Evolutionary conservation across 495 filamentous ascomycete genomes (phyloP), one percentile per base, ranked within the genome.

Genomic region (Tetracladium setigerum): DNA sequence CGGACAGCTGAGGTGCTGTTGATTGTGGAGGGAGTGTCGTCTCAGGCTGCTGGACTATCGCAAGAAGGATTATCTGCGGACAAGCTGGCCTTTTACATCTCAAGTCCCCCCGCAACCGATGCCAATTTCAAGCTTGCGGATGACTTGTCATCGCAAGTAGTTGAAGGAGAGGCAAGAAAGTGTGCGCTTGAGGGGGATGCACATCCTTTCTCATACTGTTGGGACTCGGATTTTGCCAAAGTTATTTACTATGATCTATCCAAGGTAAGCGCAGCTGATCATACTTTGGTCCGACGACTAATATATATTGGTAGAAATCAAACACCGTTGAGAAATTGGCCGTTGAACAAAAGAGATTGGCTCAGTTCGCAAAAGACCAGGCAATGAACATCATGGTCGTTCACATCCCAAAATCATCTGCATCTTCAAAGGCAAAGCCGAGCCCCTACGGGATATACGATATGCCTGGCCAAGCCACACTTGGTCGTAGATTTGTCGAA

Each of bases 1-100:
- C 63, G 52, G 39, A 27, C 68, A 34, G 56, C 60, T 39, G 72
- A 78, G 57, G 63, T 78, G 11, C 60, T 77, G 10, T 58, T 78
- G 42, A 56, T 75, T 36, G 59, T 78, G 24, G 71, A 75, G 50
- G 73, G 73, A 38, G 41, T 67, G 15, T 62, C 63, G 44, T 61
- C 35, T 40, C 53, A 39, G 44, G 56, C 17, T 30, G 70, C 16
- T 62, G 55, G 56, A 50, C 60, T 17, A 54, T 57, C 43, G 35
- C 70, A 43, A 41, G 59, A 44, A 31, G 53, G 41, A 15, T 58
- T 27, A 49, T 49, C 33, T 56, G 64, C 16, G 18, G 41, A 30
- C 14, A 49, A 63, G n/a, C 61, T 66, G 13, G 59, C 66, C 0
- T 77, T 78, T 54, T 57, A 62, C 16, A 62, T 73, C 42, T 54